Base-by-base conservation (phyloP, 129 eudicot genomes). In the Lonicera japonica region DNA sequence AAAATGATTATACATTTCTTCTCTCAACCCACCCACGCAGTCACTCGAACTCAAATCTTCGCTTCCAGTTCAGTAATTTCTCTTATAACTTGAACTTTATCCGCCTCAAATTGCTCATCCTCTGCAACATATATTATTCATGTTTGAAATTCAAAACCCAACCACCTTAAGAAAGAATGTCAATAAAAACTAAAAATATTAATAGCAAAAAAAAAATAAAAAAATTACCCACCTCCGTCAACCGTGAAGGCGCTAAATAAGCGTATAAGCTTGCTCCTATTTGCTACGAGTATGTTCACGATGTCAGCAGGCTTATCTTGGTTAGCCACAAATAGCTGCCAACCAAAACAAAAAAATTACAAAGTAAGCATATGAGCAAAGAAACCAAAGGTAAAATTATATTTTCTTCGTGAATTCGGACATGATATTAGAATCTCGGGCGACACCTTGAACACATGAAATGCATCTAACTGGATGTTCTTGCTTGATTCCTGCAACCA, bases 71-170 rank as follows among this genome's bases (percentile, higher is more conserved):
- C 80, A 8, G 98, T 95, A 65, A 92, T 92, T 80, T 87, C 96
- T 68, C 77, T 80, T 54, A 92, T 85, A 43, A 92, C 96, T 78
- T 84, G 98, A 1, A 90, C 95, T 70, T 92, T 92, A 79, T 92
- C 98, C 21, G 95, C 90, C 79, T 92, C 96, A 70, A 92, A 92
- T 62, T 87, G 90, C 69, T 87, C 96, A 71, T 92, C 98, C 84
- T 87, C 98, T 92, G 89, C 65, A 80, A 29, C 36, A 29, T 29
- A 29, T 29, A 29, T 29, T 29, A 29, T 29, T 29, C 36, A 6
- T 29, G 6, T 29, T 29, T 29, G 36, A 29, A 29, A 29, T 29
- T 29, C 36, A 29, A 29, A 29, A 29, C 36, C 36, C 36, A 29
- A 29, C 36, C 36, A 29, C 36, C 36, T 29, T n/a, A n/a, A n/a